Evolutionary conservation across 2,329 filamentous ascomycete species (phyloP).

Genomic region (Alternaria alternata): DNA sequence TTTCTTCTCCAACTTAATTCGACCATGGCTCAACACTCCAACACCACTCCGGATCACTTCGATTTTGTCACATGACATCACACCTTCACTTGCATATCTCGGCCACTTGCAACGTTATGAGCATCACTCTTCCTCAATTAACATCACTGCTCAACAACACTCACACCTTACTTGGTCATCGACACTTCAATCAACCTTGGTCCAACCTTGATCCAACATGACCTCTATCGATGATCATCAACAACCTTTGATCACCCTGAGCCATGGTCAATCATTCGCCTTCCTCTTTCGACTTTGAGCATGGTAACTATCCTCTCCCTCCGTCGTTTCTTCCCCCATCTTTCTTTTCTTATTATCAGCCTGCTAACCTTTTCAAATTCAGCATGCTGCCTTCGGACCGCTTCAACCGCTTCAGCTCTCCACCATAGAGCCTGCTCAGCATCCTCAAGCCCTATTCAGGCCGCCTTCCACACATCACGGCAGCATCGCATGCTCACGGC

Average conservation of each 20-base stretch:
- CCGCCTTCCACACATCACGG: not conserved
- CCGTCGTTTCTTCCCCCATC: not conserved
- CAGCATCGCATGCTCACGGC: constrained; percentile 14
- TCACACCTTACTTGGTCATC: too few relatives aligned
- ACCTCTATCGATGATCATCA: constrained; percentile 6
- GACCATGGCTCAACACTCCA: constrained; percentile 12
- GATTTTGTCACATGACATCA: constrained; percentile 12
- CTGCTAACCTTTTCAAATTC: constrained; percentile 4
- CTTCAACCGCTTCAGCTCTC: not conserved
- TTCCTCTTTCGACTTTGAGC: constrained; percentile 8
- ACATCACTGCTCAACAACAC: not conserved
- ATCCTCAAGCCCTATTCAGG: constrained; percentile 6
- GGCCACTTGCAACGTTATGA: constrained; percentile 8
- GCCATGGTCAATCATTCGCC: constrained; percentile 9
- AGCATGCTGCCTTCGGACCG: constrained; percentile 8
- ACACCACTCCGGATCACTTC: constrained; percentile 11
- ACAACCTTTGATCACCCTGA: constrained; percentile 11
- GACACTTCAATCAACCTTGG: not conserved
- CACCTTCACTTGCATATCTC: constrained; percentile 5
- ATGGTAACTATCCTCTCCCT: constrained; percentile 4
- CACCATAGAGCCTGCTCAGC: not conserved
- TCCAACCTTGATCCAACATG: constrained; percentile 6
- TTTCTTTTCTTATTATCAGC: not conserved
- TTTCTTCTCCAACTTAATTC: constrained; percentile 2
- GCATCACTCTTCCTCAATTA: not conserved